A percentile compares a stretch with the other conserved stretches of the same genome.
phyloP scores from a whole-genome alignment of 768 basidiomycete genomes.

The Sporobolomyces roseus region DNA sequence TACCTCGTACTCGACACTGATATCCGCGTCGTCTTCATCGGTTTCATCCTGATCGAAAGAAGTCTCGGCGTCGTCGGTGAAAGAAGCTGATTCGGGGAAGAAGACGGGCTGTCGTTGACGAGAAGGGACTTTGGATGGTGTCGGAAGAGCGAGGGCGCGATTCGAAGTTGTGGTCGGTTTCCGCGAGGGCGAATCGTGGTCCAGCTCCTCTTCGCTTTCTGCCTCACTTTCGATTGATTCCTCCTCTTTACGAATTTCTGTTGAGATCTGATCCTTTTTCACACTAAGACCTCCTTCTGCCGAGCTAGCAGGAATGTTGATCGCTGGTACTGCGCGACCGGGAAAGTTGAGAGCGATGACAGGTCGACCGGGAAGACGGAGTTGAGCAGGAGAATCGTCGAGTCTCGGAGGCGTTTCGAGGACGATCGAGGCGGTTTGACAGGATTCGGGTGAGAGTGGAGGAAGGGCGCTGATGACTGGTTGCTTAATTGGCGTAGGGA shows the following conservation, averaged over 20 bases:
- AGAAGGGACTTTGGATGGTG: not conserved
- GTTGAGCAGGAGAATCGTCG: slow-evolving; percentile 17
- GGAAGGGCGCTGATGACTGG: not conserved
- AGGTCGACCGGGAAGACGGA: slow-evolving; percentile 2
- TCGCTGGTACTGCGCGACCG: no score
- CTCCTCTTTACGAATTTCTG: not conserved
- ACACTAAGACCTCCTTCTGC: no score
- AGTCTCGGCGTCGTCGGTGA: slow-evolving; percentile 4
- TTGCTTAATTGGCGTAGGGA: not conserved
- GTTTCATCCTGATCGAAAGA: slow-evolving; percentile 10
- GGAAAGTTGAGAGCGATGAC: slow-evolving; percentile 19
- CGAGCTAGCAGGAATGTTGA: no score
- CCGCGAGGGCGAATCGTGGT: not conserved
- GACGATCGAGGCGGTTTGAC: slow-evolving; percentile 35
- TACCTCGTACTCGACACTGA: slow-evolving; percentile 10
- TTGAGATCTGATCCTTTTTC: not conserved
- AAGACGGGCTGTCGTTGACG: slow-evolving; percentile 11
- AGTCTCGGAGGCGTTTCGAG: slow-evolving; percentile 33
- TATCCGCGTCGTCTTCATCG: slow-evolving; percentile 1
- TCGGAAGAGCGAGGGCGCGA: not conserved
- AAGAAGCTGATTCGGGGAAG: slow-evolving; percentile 9
- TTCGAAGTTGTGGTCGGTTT: not conserved
- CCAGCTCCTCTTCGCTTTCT: not conserved
- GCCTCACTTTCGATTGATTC: not conserved
- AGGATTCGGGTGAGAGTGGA: slow-evolving; percentile 20